These are phyloP conservation scores for Podaxis sp. DNA, from an alignment of 768 basidiomycete genomes.

Conservation along the genomic window DNA sequence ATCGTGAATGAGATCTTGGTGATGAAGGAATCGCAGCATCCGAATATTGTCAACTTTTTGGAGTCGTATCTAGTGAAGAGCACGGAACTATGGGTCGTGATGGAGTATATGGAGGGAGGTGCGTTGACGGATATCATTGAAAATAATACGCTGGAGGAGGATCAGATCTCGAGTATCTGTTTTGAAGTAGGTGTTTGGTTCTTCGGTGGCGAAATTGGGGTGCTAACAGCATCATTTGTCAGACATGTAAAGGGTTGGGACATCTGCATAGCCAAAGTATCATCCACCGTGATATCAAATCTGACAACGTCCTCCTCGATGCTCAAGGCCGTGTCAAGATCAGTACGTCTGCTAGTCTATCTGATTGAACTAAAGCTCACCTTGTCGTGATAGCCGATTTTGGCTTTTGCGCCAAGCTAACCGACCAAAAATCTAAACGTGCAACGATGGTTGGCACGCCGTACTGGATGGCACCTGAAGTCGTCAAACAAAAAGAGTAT, in stretches of 20 bases:
- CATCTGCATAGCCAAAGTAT: constrained; percentile 93
- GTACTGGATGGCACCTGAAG: constrained; percentile 99
- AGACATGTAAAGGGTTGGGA: constrained; percentile 94
- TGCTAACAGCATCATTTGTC: background rate
- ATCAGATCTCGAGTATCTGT: constrained; percentile 90
- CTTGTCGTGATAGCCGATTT: constrained; percentile 68
- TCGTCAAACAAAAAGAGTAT: constrained; percentile 96
- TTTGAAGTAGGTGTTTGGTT: constrained; percentile 62
- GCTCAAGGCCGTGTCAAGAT: constrained; percentile 94
- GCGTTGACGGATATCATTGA: constrained; percentile 97
- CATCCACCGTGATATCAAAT: constrained; percentile 97
- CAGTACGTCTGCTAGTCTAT: constrained; percentile 51
- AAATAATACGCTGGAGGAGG: constrained; percentile 92
- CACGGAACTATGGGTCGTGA: constrained; percentile 93
- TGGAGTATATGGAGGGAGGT: constrained; percentile 99
- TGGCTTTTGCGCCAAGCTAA: constrained; percentile 94
- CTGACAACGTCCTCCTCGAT: constrained; percentile 92
- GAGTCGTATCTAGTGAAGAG: constrained; percentile 87
- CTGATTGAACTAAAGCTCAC: constrained; percentile 3
- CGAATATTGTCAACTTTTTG: constrained; percentile 95
- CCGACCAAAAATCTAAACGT: constrained; percentile 94
- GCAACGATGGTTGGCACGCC: constrained; percentile 99
- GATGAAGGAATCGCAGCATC: constrained; percentile 97
- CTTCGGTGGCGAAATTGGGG: background rate
- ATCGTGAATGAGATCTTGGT: constrained; percentile 98